A percentile compares a stretch with the other conserved stretches of the same genome.
Evolutionary conservation across 2,329 filamentous ascomycete species (phyloP).

Genomic region (Ophiocordyceps robertsii): DNA sequence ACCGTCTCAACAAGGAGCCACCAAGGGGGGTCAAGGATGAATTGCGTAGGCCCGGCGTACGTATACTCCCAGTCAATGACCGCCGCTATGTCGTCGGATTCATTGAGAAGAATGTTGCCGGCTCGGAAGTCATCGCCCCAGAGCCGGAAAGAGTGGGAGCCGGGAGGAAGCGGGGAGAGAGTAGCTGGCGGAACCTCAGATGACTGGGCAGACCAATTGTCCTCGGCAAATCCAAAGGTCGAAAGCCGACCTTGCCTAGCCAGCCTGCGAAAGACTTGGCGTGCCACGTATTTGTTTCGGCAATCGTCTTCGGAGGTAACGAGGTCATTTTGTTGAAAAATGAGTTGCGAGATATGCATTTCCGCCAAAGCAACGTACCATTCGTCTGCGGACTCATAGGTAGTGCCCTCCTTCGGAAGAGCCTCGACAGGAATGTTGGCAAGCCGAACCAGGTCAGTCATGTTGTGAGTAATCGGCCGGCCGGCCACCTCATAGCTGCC

Average conservation of each 20-base stretch:
- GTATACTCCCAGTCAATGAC: slow-evolving; percentile 27
- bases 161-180: slow-evolving; percentile 1
- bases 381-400: neutral
- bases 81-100: slow-evolving; percentile 5
- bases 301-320: slow-evolving; percentile 23
- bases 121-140: neutral
- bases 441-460: slow-evolving; percentile 22
- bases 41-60: slow-evolving; percentile 20
- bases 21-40: slow-evolving; percentile 21
- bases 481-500: slow-evolving; percentile 11
- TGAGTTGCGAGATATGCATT: neutral
- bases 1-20: slow-evolving; percentile 21
- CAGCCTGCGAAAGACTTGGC: slow-evolving; percentile 24
- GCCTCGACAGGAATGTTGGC: slow-evolving; percentile 11
- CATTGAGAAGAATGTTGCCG: neutral
- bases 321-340: neutral
- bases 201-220: slow-evolving; percentile 16
- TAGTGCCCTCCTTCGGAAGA: slow-evolving; percentile 9
- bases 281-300: slow-evolving; percentile 27
- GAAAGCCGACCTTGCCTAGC: slow-evolving; percentile 13
- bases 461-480: slow-evolving; percentile 26
- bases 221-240: slow-evolving; percentile 14
- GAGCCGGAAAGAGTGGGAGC: neutral
- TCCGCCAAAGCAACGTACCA: neutral
- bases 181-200: no score